phyloP scores from a whole-genome alignment of 2,329 filamentous ascomycete species.

The Colletotrichum kahawae region DNA sequence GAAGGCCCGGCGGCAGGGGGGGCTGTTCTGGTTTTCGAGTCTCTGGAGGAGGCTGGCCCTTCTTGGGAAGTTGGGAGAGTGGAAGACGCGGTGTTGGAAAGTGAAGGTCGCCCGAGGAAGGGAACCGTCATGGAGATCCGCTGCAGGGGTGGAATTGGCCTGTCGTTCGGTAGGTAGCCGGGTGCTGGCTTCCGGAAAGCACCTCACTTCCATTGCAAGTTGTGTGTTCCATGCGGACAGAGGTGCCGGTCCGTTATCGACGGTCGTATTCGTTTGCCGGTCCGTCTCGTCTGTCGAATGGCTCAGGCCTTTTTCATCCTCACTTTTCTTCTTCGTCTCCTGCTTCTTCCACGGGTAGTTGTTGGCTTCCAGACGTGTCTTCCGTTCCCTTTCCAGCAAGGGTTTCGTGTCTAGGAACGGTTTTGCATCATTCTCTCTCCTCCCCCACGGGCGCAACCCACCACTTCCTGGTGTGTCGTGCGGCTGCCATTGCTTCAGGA shows the following conservation, averaged over 20 bases:
- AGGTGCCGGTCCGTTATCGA: background rate
- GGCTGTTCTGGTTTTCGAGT: background rate
- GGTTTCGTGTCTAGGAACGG: background rate
- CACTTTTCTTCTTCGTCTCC: background rate
- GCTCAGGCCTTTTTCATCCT: background rate
- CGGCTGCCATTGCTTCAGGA: background rate
- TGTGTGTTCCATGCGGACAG: background rate
- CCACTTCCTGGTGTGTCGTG: background rate
- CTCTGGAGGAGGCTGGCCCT: background rate
- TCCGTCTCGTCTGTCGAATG: background rate
- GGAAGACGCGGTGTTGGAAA: slow-evolving; percentile 7
- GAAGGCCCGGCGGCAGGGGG: background rate
- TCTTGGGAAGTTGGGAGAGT: background rate
- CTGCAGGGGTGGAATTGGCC: slow-evolving; percentile 6
- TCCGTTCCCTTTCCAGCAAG: background rate
- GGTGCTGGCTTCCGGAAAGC: slow-evolving; percentile 7
- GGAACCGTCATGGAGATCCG: slow-evolving; percentile 17
- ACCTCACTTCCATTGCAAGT: background rate
- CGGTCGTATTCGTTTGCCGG: background rate
- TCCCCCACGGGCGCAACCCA: background rate
- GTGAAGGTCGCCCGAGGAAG: slow-evolving; percentile 7
- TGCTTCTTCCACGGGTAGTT: background rate
- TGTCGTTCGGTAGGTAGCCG: slow-evolving; percentile 16
- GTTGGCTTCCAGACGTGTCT: background rate
- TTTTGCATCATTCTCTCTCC: background rate